phyloP scores from a whole-genome alignment of 2,329 filamentous ascomycete species.

The Colletotrichum sojae region DNA sequence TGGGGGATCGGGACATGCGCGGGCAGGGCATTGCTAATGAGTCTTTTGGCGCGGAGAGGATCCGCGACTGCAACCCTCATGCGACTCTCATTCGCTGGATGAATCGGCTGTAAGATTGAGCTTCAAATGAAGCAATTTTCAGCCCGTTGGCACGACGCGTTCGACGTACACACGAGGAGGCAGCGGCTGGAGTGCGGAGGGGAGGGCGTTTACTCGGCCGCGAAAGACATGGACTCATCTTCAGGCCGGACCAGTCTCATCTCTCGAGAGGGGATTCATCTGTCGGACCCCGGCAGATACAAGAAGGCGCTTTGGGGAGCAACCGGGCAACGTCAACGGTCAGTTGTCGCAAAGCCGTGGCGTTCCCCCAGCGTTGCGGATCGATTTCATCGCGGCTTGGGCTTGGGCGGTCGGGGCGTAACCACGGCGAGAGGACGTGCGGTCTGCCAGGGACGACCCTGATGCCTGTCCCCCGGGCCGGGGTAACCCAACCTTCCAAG shows the following conservation, averaged over 20 bases:
- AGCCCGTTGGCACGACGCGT: background rate
- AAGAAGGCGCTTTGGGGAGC: background rate
- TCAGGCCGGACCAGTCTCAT: slow-evolving; percentile 10
- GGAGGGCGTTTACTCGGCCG: too few relatives aligned
- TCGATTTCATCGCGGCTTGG: slow-evolving; percentile 35
- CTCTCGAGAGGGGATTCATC: background rate
- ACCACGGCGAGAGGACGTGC: slow-evolving; percentile 34
- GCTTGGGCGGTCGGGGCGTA: slow-evolving; percentile 14
- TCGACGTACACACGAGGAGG: slow-evolving; percentile 3
- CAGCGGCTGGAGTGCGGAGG: background rate
- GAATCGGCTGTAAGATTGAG: slow-evolving; percentile 35
- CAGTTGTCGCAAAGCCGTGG: slow-evolving; percentile 20
- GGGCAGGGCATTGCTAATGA: slow-evolving; percentile 22
- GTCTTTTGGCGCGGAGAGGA: slow-evolving; percentile 32
- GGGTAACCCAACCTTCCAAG: slow-evolving; percentile 31
- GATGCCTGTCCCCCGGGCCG: slow-evolving; percentile 29
- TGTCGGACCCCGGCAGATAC: background rate
- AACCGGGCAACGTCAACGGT: slow-evolving; percentile 15
- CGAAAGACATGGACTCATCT: background rate
- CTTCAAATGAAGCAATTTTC: slow-evolving; percentile 39
- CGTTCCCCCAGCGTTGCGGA: slow-evolving; percentile 23
- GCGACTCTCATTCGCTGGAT: slow-evolving; percentile 30
- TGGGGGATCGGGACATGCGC: slow-evolving; percentile 34
- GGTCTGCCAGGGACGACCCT: slow-evolving; percentile 32
- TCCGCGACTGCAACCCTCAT: slow-evolving; percentile 38